Percentiles rank a stretch among this genome's conserved stretches.
Evolutionary conservation across 345 rosid genomes (phyloP).

Genomic region (Populus euphratica): DNA sequence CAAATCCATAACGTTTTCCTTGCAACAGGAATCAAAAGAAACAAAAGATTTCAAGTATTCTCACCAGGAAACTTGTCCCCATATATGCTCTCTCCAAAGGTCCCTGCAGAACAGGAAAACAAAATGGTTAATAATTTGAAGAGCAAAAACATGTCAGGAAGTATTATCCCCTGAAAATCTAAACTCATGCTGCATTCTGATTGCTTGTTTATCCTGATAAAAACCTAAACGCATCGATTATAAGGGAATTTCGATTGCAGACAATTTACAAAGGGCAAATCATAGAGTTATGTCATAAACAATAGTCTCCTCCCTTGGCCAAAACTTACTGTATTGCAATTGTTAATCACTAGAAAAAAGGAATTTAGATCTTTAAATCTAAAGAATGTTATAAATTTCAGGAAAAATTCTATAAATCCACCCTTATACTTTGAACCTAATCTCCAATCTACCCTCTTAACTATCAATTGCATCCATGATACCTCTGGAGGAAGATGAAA

Average conservation of each 20-base stretch:
- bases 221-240: not conserved
- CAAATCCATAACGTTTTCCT: not conserved
- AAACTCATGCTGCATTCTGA: not conserved
- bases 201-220: not conserved
- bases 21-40: not conserved
- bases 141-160: not conserved
- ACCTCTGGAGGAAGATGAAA: not conserved
- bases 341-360: not conserved
- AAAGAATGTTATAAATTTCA: not conserved
- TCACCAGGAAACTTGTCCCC: conserved; percentile 85
- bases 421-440: not conserved
- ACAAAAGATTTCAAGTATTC: conserved; percentile 6
- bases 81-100: conserved; percentile 90
- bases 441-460: not conserved
- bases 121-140: not conserved
- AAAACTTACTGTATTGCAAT: not conserved
- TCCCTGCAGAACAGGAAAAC: conserved; percentile 44
- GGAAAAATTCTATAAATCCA: not conserved
- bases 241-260: not conserved
- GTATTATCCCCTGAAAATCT: not conserved
- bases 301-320: not conserved
- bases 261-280: not conserved
- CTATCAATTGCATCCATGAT: not conserved
- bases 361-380: not conserved
- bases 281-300: not conserved